Evolutionary conservation across 2,329 filamentous ascomycete genomes (phyloP).

Genomic region (Pseudopithomyces chartarum): DNA sequence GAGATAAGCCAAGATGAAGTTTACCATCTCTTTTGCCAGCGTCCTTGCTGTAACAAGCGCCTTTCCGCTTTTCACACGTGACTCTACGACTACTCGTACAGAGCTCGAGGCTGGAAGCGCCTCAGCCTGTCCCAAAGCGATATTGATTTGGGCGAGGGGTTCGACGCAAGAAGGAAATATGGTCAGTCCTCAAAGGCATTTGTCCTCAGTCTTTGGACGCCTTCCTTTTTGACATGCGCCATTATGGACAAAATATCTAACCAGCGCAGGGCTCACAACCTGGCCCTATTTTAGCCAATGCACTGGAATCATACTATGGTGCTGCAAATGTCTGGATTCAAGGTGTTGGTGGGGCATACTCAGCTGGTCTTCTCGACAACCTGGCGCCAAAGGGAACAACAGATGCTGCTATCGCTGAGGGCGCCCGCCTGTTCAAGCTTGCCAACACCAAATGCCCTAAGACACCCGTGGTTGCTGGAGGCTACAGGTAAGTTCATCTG

Average conservation of each 20-base stretch:
- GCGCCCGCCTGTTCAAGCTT: constrained; percentile 41
- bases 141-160: constrained; percentile 36
- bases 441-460: constrained; percentile 46
- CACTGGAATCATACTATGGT: constrained; percentile 29
- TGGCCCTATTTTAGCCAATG: constrained; percentile 25
- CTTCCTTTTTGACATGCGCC: no score
- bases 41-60: constrained; percentile 4
- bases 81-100: constrained; percentile 14
- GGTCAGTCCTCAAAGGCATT: constrained; percentile 16
- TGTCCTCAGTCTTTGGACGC: background rate
- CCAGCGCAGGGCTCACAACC: constrained; percentile 21
- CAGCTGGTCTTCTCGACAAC: constrained; percentile 42
- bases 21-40: background rate
- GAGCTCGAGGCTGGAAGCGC: constrained; percentile 29
- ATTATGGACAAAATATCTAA: background rate
- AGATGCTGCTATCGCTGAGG: constrained; percentile 37
- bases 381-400: constrained; percentile 38
- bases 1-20: constrained; percentile 6
- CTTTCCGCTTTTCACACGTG: background rate
- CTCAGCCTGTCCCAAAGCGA: constrained; percentile 27
- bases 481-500: constrained; percentile 42
- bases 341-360: constrained; percentile 44
- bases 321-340: constrained; percentile 32
- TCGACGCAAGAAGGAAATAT: constrained; percentile 33
- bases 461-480: constrained; percentile 46